Evolutionary conservation across 345 rosid species (phyloP).

Genomic region (Theobroma cacao): DNA sequence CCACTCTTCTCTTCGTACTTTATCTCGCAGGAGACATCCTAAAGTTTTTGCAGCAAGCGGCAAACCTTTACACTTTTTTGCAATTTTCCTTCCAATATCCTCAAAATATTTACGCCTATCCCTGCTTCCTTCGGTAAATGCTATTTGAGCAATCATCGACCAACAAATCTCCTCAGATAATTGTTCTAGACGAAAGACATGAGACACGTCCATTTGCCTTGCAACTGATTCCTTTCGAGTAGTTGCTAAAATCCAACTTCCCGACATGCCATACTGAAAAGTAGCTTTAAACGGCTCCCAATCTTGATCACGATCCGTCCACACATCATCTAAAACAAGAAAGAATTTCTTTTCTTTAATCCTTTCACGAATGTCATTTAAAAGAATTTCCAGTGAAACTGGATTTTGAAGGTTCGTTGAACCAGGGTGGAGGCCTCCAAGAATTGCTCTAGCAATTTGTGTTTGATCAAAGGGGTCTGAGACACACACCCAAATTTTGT

Average conservation of each 20-base stretch:
- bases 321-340: slow-evolving; percentile 14
- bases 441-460: background rate
- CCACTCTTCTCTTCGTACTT: background rate
- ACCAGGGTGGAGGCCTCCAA: background rate
- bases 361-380: too few species aligned
- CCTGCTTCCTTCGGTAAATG: background rate
- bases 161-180: background rate
- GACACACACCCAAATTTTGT: slow-evolving; percentile 1
- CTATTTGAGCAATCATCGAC: background rate
- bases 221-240: background rate
- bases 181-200: background rate
- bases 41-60: slow-evolving; percentile 1
- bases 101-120: background rate
- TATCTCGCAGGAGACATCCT: background rate
- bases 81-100: background rate
- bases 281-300: background rate
- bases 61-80: background rate
- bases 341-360: background rate
- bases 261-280: background rate
- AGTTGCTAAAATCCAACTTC: background rate
- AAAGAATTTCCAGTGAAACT: background rate
- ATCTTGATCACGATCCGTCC: background rate
- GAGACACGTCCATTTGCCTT: background rate
- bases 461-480: background rate
- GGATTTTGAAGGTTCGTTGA: background rate